Evolutionary conservation across 1,139 yeast species (phyloP).

Genomic region (Pichia sp.): DNA sequence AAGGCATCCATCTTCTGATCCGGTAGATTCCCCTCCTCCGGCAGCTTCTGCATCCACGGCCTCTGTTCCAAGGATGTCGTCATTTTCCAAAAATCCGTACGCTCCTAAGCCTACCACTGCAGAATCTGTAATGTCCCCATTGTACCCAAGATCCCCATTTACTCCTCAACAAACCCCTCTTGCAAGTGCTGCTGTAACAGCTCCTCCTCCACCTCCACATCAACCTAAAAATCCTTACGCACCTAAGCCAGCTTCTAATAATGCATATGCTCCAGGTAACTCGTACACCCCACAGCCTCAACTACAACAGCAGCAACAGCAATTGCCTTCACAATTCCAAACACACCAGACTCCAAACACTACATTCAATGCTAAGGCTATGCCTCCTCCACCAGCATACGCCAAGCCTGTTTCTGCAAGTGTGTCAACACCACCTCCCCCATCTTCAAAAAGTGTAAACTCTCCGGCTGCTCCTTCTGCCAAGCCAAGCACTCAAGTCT

Average conservation of each 20-base stretch:
- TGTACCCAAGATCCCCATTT: constrained; percentile 7
- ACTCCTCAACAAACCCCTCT: constrained; percentile 18
- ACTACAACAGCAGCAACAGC: constrained; percentile 2
- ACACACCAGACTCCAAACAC: constrained; percentile 9
- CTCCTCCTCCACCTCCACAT: constrained; percentile 17
- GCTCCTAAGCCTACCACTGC: constrained; percentile 29
- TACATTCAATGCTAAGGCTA: constrained; percentile 13
- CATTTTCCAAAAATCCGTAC: constrained; percentile 27
- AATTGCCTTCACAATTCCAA: not conserved
- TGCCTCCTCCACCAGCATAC: constrained; percentile 20
- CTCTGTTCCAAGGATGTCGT: constrained; percentile 14
- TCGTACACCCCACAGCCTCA: constrained; percentile 2
- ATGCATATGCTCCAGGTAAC: constrained; percentile 19
- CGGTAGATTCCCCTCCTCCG: constrained; percentile 17
- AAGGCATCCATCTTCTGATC: constrained; percentile 16
- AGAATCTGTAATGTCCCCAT: constrained; percentile 23
- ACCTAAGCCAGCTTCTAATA: constrained; percentile 17
- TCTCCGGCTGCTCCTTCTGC: not conserved
- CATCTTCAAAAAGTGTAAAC: not conserved
- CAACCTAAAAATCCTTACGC: constrained; percentile 23
- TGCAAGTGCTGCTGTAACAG: constrained; percentile 17
- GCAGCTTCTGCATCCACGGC: not conserved
- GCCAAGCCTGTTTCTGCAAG: constrained; percentile 19
- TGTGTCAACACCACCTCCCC: not conserved
- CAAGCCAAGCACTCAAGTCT: not conserved